Percentiles rank a stretch among this genome's conserved stretches.
Conservation (phyloP, 371 early-diverging fungal species). For the Mortierella sp. region DNA sequence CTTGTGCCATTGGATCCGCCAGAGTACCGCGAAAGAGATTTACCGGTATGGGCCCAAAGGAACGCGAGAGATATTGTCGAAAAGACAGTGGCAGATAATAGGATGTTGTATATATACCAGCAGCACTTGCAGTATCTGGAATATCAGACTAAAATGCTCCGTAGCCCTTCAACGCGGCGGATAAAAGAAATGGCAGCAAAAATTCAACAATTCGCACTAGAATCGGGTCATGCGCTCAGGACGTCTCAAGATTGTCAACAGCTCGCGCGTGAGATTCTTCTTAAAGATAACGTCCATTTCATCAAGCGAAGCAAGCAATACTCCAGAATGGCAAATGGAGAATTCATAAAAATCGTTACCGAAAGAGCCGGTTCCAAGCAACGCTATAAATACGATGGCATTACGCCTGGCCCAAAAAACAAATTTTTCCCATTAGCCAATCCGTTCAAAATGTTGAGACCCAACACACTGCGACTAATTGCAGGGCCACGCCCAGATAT, state of each 20-base stretch:
- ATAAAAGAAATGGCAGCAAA: not conserved
- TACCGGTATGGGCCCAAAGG: constrained; percentile 30
- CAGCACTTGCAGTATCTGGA: constrained; percentile 14
- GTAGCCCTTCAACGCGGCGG: not conserved
- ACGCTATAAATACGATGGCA: too few relatives aligned
- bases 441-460: not conserved
- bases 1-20: constrained; percentile 16
- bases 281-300: not conserved
- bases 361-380: too few relatives aligned
- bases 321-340: not conserved
- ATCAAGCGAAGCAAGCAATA: too few relatives aligned
- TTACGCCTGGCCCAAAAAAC: too few relatives aligned
- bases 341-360: not conserved
- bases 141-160: not conserved
- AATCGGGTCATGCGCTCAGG: constrained; percentile 6
- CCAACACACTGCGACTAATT: constrained; percentile 4
- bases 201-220: not conserved
- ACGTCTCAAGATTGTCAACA: constrained; percentile 12
- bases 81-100: constrained; percentile 17
- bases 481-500: constrained; percentile 5
- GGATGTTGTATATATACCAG: constrained; percentile 10
- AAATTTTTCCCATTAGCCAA: not conserved
- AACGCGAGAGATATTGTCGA: constrained; percentile 18
- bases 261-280: constrained; percentile 5
- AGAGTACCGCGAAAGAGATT: constrained; percentile 5